Evolutionary conservation across 179 eudicot genomes (phyloP), one percentile per base, ranked within the genome.

Genomic region (Beta corolliflora): DNA sequence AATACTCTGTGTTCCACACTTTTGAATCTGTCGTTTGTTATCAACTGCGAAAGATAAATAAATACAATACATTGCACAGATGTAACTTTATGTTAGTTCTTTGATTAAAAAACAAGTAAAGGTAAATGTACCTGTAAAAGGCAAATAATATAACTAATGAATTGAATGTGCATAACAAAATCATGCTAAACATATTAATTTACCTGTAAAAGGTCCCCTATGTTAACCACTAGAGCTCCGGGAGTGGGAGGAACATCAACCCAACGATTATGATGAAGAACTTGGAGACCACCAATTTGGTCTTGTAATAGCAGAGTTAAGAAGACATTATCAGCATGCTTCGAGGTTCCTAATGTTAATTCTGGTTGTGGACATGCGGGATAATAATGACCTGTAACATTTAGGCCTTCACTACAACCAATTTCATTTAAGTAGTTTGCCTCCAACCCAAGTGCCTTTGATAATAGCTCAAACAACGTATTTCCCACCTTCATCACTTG

Each of bases 341-440:
- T 85, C 25, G 81, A 77, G 1, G 85, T 61, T 3, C 92, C 93
- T 29, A 89, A 14, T 4, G 92, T 88, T 14, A 88, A 84, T 21
- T 92, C 89, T 0, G 95, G 93, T 54, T 90, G 77, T 0, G 95
- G 95, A 46, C 95, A 90, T 7, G 88, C 71, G 5, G 92, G 93
- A 48, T 91, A 90, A 82, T 84, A 90, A 65, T 90, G 91, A 52
- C 84, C 65, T 10, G 82, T 0, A 58, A 83, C 18, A 0, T 45
- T 7, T 0, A 84, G 82, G 21, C 91, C 91, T 69, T 90, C 84
- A 15, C 50, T 81, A 74, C 92, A 89, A 1, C 77, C 87, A 58
- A 90, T 83, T 48, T 87, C 89, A 46, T 31, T 71, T 0, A 92
- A 59, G 36, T 83, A 76, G 82, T 36, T 65, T 2, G 83, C 75